Conservation (phyloP, 768 basidiomycete species). For the Lepiota subincarnata region DNA sequence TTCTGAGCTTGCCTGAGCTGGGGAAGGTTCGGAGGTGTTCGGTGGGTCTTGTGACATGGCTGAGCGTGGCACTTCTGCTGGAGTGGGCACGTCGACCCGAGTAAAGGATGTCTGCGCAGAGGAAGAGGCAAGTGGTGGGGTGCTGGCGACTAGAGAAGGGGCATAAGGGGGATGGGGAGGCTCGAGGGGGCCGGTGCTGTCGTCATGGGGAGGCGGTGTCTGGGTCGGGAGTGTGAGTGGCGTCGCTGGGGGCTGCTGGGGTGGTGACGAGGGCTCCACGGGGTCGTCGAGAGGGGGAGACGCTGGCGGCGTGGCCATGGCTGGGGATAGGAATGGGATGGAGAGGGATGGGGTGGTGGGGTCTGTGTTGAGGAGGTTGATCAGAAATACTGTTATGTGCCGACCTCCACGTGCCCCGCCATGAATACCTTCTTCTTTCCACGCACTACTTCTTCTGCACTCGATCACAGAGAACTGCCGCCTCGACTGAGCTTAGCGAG, state of each 20-base stretch:
- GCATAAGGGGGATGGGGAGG: slow-evolving; percentile 7
- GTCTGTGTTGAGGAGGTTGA: too few species aligned
- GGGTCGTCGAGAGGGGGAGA: not conserved
- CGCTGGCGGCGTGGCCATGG: not conserved
- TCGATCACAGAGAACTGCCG: too few species aligned
- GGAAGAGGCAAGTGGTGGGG: slow-evolving; percentile 11
- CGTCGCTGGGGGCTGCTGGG: not conserved
- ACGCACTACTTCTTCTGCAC: too few species aligned
- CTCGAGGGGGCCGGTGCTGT: not conserved
- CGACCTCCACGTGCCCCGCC: too few species aligned
- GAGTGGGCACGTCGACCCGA: slow-evolving; percentile 35
- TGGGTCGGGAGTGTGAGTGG: not conserved
- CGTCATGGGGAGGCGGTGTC: slow-evolving; percentile 1
- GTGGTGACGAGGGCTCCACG: not conserved
- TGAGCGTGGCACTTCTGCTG: slow-evolving; percentile 24
- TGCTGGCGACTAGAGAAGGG: not conserved
- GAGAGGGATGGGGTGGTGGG: too few species aligned
- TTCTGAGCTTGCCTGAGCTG: not conserved
- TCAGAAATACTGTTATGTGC: too few species aligned
- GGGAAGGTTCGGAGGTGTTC: slow-evolving; percentile 1
- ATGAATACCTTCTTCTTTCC: too few species aligned
- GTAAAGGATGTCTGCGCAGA: slow-evolving; percentile 52
- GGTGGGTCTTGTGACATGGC: slow-evolving; percentile 18
- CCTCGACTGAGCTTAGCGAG: too few species aligned
- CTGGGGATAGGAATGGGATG: not conserved